Conservation (phyloP, 2,329 filamentous ascomycete species). For the Fusarium lateritium region DNA sequence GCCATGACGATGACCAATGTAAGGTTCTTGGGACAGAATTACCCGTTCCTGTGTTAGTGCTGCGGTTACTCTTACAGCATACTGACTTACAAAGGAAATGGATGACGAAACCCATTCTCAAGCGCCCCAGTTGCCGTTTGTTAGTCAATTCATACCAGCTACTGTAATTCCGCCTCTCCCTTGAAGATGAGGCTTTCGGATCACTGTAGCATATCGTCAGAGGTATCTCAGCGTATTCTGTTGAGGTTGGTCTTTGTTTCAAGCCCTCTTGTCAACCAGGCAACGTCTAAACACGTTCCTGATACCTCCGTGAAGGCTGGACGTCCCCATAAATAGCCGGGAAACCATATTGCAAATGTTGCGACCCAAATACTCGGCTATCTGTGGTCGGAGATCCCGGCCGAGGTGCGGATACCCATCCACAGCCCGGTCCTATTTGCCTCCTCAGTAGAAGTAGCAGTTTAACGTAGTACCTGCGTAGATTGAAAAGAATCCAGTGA, state of each 20-base stretch:
- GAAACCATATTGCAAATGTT: background rate
- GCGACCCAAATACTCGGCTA: slow-evolving; percentile 8
- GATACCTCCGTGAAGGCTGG: background rate
- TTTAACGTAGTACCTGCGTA: background rate
- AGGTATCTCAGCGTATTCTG: background rate
- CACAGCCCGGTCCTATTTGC: background rate
- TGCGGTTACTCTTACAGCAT: background rate
- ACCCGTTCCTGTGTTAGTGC: background rate
- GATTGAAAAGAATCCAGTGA: background rate
- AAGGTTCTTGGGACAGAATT: too few relatives aligned
- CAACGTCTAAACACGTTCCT: slow-evolving; percentile 25
- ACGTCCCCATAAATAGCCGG: slow-evolving; percentile 39
- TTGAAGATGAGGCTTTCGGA: background rate
- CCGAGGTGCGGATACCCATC: background rate
- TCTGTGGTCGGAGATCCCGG: background rate
- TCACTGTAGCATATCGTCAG: background rate
- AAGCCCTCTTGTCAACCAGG: slow-evolving; percentile 11
- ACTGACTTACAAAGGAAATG: slow-evolving; percentile 2
- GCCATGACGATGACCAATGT: background rate
- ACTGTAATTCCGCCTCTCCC: background rate
- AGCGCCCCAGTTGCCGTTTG: background rate
- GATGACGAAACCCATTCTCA: background rate
- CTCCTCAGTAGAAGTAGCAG: background rate
- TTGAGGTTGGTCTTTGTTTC: background rate
- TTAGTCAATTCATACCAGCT: background rate